Evolutionary conservation across 495 filamentous ascomycete genomes (phyloP), one percentile per base, ranked within the genome.

Genomic region (Penicillium coffeae): DNA sequence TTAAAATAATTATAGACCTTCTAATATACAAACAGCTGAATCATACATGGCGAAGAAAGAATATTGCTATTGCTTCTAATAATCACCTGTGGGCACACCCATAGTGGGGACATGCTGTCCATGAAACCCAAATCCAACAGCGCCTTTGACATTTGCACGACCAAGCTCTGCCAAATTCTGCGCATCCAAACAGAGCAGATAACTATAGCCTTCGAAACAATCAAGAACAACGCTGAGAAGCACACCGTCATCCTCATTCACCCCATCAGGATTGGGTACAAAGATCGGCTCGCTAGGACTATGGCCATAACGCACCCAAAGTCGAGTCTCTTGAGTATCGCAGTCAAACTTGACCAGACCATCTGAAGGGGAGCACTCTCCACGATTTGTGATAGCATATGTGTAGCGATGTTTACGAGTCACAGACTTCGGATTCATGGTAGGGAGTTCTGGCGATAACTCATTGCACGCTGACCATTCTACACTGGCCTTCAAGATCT

Each of bases 211-310:
- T 5, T 56, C 65, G 9, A 52, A 40, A 0, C 88, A 86, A 60
- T 93, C 82, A 9, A 93, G 69, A 2, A 92, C 78, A 0, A 90
- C 80, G 52, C 74, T 86, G 34, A 93, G 61, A 39, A 91, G 60
- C 1, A 89, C 78, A 0, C 88, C 88, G 30, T 87, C 83, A 57
- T 93, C 88, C 16, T 71, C 77, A 6, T 55, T 54, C 0, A 49
- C 62, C 3, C 59, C 63, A 0, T 66, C 50, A 0, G 62, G 63
- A 21, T 82, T 66, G 0, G 80, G 71, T 0, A 91, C 70, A 50
- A 92, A 90, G 38, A 91, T 83, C 0, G 86, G 73, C 56, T 92
- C 88, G 3, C 87, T 83, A 0, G 88, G 84, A 0, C 78, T 85
- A 41, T 90, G 85, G 0, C 77, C 85, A 39, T 77, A 71, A 9